Evolutionary conservation across 495 filamentous ascomycete genomes (phyloP), one percentile per base, ranked within the genome.

Genomic region (Niebla homalea): DNA sequence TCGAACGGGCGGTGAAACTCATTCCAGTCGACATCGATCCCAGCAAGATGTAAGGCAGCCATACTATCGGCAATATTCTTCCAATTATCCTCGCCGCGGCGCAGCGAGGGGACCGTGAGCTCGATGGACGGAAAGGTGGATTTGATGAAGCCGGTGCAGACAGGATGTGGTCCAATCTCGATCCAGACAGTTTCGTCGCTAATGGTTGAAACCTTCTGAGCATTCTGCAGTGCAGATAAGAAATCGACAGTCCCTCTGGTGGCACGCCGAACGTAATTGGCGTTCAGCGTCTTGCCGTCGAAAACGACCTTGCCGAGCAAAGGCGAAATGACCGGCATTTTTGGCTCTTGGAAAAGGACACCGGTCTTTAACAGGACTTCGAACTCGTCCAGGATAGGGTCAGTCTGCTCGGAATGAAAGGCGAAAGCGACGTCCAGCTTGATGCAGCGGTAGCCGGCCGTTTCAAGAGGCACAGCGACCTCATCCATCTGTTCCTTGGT

Each of bases 1-100:
- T 63, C 57, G 57, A 81, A 84, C 52, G 78, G 75, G 5, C 69
- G 62, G 64, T 81, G 78, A 55, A 75, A 84, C 57, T 84, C 83
- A 49, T 73, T 74, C 80, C 83, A 90, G 57, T 76, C 60, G 41
- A 87, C 57, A 14, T 73, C 67, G 11, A 81, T 53, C 12, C 85
- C 82, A 6, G 63, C 67, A 2, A 57, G 59, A 57, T 87, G 73
- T 15, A 88, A 62, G 1, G 68, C 64, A 39, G 66, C 62, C 1
- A 87, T 56, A 18, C 64, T 75, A 5, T 58, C 52, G 0, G 73
- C 66, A 4, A 89, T 59, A 3, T 72, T 79, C 54, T 70, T 71
- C 69, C 74, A 86, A 18, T 55, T 56, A 48, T 72, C 61, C 18
- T 72, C 68, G 11, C 58, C 56, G 0, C 64, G 62, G 4, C 62